Percentiles rank a stretch among this genome's conserved stretches.
Evolutionary conservation across 164 flowering plant species (phyloP).

Genomic region (Kingdonia uniflora): DNA sequence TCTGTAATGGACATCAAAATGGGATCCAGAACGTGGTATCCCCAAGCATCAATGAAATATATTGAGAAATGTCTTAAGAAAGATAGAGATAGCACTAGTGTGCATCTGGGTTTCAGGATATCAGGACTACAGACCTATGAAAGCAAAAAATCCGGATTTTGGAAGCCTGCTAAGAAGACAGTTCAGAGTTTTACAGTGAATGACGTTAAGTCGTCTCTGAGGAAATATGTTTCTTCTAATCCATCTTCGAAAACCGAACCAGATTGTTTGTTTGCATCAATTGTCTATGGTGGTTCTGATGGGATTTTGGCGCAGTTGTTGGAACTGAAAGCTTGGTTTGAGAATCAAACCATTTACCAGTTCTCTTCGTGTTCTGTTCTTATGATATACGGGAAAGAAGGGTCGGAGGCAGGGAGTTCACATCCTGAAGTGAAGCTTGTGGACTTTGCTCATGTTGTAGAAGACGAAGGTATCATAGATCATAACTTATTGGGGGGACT

Average conservation of each 20-base stretch:
- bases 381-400: constrained; percentile 42
- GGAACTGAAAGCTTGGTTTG: constrained; percentile 87
- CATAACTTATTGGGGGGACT: constrained; percentile 93
- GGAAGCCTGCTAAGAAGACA: constrained; percentile 51
- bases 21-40: constrained; percentile 89
- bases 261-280: constrained; percentile 52
- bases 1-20: constrained; percentile 74
- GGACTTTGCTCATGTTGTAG: constrained; percentile 82
- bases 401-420: constrained; percentile 29
- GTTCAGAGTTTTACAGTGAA: constrained; percentile 24
- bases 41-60: constrained; percentile 52
- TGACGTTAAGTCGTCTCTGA: constrained; percentile 40
- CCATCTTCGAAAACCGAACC: constrained; percentile 22
- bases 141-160: constrained; percentile 33
- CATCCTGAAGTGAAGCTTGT: constrained; percentile 56
- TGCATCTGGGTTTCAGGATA: constrained; percentile 61
- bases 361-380: constrained; percentile 74
- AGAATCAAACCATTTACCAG: constrained; percentile 66
- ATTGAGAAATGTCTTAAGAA: constrained; percentile 48
- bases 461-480: constrained; percentile 68
- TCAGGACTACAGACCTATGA: constrained; percentile 56
- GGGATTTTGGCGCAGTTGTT: constrained; percentile 69
- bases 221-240: constrained; percentile 71
- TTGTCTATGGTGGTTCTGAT: constrained; percentile 57
- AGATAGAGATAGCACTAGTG: constrained; percentile 43